Evolutionary conservation across 192 early-diverging fungal species (phyloP), one percentile per base, ranked within the genome.

Genomic region (Fimicolochytrium jonesii): DNA sequence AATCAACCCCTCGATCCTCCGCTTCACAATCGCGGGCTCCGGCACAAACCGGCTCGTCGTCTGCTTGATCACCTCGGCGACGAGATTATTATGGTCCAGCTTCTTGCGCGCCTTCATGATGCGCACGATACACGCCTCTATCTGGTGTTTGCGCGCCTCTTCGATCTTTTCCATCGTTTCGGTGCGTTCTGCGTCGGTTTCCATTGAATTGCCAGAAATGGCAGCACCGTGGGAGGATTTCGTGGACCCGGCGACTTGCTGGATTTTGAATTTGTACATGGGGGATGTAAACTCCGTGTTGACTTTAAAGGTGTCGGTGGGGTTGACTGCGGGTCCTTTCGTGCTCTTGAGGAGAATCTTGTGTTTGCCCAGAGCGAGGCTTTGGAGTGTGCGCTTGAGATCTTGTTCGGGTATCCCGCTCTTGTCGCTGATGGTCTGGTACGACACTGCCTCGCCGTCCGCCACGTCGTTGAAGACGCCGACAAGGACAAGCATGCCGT

Each of bases 71-170:
- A 92, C 88, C 68, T 98, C 92, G 4, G 82, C 77, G 48, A 96
- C 79, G 13, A 99, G 73, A 32, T 80, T 74, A 55, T 92, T 93
- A 61, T 99, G 97, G 25, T 88, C 83, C 85, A 98, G 78, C 32
- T 74, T 71, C 73, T 92, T 94, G 35, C 93, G 69, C 41, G 86
- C 75, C 82, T 99, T 99, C 97, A 99, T 99, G 65, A 95, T 92
- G 42, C 97, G 76, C 30, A 99, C 97, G 56, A 99, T 86, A 10
- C 91, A 88, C 0, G 97, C 97, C 65, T 99, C 97, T 0, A 92
- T 83, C 66, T 92, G 86, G 59, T 95, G 92, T 67, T 88, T 85
- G 2, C 97, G 79, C 44, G 85, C 87, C 67, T 92, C 88, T 23
- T 90, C 90, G 25, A 99, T 87, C 34, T 90, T 88, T 25, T 87